Evolutionary conservation across 352 stramenopile species (phyloP).

Genomic region (Blastocystis sp.): DNA sequence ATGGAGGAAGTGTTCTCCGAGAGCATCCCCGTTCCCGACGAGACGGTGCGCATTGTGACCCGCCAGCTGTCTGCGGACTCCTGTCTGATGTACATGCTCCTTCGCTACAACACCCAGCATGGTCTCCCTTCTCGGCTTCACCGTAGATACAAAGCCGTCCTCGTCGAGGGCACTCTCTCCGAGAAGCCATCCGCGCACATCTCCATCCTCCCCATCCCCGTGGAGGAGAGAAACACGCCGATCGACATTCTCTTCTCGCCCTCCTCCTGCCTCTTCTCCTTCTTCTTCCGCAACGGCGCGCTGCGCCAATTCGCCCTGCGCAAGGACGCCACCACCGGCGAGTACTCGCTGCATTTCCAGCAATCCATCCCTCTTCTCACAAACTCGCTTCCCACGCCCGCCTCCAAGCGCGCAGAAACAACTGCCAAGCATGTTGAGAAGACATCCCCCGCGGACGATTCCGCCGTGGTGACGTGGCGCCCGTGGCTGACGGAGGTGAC

Average conservation of each 20-base stretch:
- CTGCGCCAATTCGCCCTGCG: background rate
- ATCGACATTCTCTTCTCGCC: conserved; percentile 3
- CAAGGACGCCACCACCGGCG: background rate
- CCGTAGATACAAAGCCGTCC: conserved; percentile 7
- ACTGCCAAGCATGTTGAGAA: no score
- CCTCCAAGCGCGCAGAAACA: background rate
- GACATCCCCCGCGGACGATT: background rate
- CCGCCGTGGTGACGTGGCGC: background rate
- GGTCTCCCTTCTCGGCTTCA: background rate
- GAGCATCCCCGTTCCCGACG: conserved; percentile 2
- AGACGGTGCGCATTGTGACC: conserved; percentile 17
- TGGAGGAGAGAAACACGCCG: background rate
- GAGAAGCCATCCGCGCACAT: background rate
- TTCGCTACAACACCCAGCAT: background rate
- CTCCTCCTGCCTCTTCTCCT: background rate
- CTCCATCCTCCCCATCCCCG: background rate
- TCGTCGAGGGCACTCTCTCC: conserved; percentile 7
- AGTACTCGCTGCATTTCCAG: background rate
- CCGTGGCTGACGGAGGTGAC: background rate
- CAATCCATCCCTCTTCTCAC: background rate
- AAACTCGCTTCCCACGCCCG: background rate
- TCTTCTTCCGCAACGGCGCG: background rate
- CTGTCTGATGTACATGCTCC: conserved; percentile 7
- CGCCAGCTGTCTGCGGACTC: background rate
- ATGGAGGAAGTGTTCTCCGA: conserved; percentile 1